Percentiles rank a stretch among this genome's conserved stretches.
Evolutionary conservation across 331 rosid species (phyloP).

Genomic region (Rhamnella rubrinervis): DNA sequence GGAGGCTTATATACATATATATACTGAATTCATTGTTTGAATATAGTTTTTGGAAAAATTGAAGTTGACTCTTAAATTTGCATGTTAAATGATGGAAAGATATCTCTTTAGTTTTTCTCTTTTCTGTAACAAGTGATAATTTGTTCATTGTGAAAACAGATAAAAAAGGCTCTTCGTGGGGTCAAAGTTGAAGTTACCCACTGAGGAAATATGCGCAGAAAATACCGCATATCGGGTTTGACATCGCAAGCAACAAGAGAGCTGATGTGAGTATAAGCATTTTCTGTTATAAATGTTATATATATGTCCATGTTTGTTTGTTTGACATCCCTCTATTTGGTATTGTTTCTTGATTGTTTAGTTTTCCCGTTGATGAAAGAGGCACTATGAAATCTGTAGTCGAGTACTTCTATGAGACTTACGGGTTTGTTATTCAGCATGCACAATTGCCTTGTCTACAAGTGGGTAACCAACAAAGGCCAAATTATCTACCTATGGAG

Average conservation of each 20-base stretch:
- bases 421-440: slow-evolving; percentile 77
- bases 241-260: slow-evolving; percentile 97
- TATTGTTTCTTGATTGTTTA: slow-evolving; percentile 24
- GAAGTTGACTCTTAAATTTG: neutral
- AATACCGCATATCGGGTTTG: slow-evolving; percentile 85
- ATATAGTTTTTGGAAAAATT: neutral
- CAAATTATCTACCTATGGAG: slow-evolving; percentile 97
- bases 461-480: slow-evolving; percentile 89
- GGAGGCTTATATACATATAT: neutral
- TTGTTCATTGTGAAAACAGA: slow-evolving; percentile 36
- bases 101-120: neutral
- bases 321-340: slow-evolving; percentile 9
- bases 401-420: slow-evolving; percentile 82
- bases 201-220: slow-evolving; percentile 91
- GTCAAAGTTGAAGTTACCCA: slow-evolving; percentile 97
- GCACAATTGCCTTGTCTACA: slow-evolving; percentile 95
- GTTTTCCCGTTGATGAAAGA: slow-evolving; percentile 93
- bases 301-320: neutral
- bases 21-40: too few relatives aligned
- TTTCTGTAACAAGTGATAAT: too few relatives aligned
- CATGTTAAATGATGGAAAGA: neutral
- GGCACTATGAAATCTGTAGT: slow-evolving; percentile 94
- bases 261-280: slow-evolving; percentile 57
- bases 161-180: slow-evolving; percentile 91
- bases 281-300: neutral